Conservation (phyloP, 106 monocot species). For the Apostasia shenzhenica region DNA sequence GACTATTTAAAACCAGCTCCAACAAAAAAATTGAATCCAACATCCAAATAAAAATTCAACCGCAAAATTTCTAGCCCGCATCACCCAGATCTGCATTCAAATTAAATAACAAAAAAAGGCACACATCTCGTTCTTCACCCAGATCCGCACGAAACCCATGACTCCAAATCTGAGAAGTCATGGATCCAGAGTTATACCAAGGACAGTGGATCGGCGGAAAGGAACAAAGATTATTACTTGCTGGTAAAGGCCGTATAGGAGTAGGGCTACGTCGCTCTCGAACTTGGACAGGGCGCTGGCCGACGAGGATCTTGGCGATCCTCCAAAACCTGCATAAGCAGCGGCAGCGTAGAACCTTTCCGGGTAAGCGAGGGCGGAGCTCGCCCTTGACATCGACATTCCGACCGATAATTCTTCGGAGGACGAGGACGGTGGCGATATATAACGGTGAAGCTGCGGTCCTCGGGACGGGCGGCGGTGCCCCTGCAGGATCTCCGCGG, state of each 20-base stretch:
- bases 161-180: not conserved
- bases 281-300: constrained; percentile 21
- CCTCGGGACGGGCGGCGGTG: too few species aligned
- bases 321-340: constrained; percentile 38
- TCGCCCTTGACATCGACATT: constrained; percentile 27
- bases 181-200: constrained; percentile 2
- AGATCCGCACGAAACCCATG: constrained; percentile 1
- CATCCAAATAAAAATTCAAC: not conserved
- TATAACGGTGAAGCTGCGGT: too few species aligned
- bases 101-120: not conserved
- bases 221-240: constrained; percentile 16
- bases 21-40: constrained; percentile 1
- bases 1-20: not conserved
- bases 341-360: constrained; percentile 55
- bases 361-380: constrained; percentile 49
- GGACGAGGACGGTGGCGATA: not conserved
- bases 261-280: constrained; percentile 40
- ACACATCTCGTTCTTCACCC: not conserved
- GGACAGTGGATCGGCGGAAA: not conserved
- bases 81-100: constrained; percentile 4
- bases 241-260: constrained; percentile 43
- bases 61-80: not conserved
- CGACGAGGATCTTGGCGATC: constrained; percentile 7
- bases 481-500: too few species aligned
- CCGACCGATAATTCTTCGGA: not conserved